Evolutionary conservation across 805 yeast genomes (phyloP), one percentile per base, ranked within the genome.

Genomic region (Tetrapisispora nanseiensis): DNA sequence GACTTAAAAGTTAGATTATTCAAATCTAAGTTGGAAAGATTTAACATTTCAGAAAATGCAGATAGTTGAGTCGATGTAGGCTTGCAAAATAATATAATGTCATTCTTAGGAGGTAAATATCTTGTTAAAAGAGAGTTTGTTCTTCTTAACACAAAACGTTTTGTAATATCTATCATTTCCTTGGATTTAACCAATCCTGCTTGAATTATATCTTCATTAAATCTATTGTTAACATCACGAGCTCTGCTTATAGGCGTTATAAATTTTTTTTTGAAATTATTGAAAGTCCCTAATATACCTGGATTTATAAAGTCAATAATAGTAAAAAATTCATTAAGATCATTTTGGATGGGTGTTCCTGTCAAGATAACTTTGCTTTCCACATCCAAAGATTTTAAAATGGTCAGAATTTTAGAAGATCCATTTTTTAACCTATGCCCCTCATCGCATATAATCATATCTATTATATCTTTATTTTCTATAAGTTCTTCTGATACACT

Each of bases 331-430:
- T 92, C 98, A 2, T 65, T 66, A 37, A 92, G 70, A 59, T 92
- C 95, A 62, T 92, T 92, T 57, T 92, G 98, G 28, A 92, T 86
- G 0, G 95, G 96, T 0, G 96, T 86, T 0, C 96, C 98, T 0
- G 95, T 77, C 6, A 92, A 65, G 5, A 90, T 54, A 2, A 90
- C 65, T 46, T 81, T 76, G 33, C 69, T 74, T 7, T 67, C 67
- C 4, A 81, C 70, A 33, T 76, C 65, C 15, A 87, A 61, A 1
- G 68, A 52, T 32, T 73, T 75, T 40, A 90, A 65, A 0, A 79
- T 76, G 45, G 76, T 78, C 40, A 86, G 65, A 0, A 83, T 77
- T 59, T 86, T 87, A 45, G 84, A 86, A 9, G 78, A 66, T 5
- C 76, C 69, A 51, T 77, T 84, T 52, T 90, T 92, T 50, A 92